A percentile compares a stretch with the other conserved stretches of the same genome.
Evolutionary conservation across 2,329 filamentous ascomycete species (phyloP).

Genomic region (Incumbomyces lentus): DNA sequence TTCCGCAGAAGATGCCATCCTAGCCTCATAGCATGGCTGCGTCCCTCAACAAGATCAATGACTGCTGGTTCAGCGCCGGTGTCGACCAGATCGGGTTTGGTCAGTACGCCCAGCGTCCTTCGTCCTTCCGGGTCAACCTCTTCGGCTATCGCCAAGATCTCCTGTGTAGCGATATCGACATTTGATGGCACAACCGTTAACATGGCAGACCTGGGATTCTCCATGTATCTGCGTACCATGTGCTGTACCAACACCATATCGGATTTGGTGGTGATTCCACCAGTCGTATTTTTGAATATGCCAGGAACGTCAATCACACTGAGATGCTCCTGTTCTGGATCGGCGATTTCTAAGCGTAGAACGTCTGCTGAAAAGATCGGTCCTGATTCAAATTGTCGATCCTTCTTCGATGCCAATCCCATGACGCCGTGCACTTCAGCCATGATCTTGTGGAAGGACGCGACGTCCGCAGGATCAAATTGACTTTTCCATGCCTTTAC

Average conservation of each 20-base stretch:
- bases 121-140: conserved; percentile 27
- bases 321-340: conserved; percentile 31
- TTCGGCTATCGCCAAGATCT: conserved; percentile 34
- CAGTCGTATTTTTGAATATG: conserved; percentile 31
- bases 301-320: conserved; percentile 39
- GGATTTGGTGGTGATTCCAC: conserved; percentile 26
- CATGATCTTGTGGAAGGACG: conserved; percentile 13
- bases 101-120: conserved; percentile 41
- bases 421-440: conserved; percentile 22
- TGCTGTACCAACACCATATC: conserved; percentile 30
- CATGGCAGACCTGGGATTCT: conserved; percentile 31
- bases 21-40: conserved; percentile 18
- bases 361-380: conserved; percentile 34
- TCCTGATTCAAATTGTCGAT: conserved; percentile 7
- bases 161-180: conserved; percentile 37
- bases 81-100: conserved; percentile 49
- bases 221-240: conserved; percentile 32
- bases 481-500: conserved; percentile 21
- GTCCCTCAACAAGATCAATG: conserved; percentile 23
- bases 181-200: conserved; percentile 35
- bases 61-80: conserved; percentile 23
- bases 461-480: conserved; percentile 14
- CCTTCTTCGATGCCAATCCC: conserved; percentile 15
- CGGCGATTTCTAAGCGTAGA: conserved; percentile 33
- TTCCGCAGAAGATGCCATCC: conserved; percentile 28